A percentile compares a stretch with the other conserved stretches of the same genome.
These are phyloP conservation scores for Castanea crenata DNA, from an alignment of 306 rosid species.

Conservation along the genomic window DNA sequence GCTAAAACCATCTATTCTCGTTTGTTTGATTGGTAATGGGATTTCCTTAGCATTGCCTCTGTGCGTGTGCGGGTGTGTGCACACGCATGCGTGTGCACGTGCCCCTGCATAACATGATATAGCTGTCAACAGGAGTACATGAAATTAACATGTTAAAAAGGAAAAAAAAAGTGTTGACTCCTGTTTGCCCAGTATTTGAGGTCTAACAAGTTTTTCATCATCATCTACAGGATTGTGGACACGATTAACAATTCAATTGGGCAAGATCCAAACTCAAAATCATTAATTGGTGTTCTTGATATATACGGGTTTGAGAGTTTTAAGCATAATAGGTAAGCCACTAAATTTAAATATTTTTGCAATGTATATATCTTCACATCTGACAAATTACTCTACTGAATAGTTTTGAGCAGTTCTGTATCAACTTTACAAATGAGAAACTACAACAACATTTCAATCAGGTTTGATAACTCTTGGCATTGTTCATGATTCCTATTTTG, in stretches of 20 bases:
- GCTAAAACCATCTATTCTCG: constrained; percentile 96
- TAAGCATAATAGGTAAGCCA: constrained; percentile 82
- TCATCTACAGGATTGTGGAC: constrained; percentile 83
- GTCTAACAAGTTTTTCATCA: constrained; percentile 26
- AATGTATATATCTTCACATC: constrained; percentile 23
- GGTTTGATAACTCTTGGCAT: constrained; percentile 49
- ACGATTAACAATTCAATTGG: constrained; percentile 93
- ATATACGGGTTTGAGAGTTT: constrained; percentile 99
- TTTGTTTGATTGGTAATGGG: constrained; percentile 92
- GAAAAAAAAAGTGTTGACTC: constrained; percentile 4
- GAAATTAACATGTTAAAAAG: not conserved
- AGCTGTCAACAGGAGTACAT: not conserved
- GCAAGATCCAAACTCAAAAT: constrained; percentile 94
- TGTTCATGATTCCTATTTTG: constrained; percentile 13
- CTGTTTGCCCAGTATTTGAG: constrained; percentile 25
- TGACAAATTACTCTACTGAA: constrained; percentile 30
- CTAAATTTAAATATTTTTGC: constrained; percentile 20
- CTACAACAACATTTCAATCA: constrained; percentile 99
- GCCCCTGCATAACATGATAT: not conserved
- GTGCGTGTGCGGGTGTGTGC: not conserved
- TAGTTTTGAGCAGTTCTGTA: constrained; percentile 99
- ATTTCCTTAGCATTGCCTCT: constrained; percentile 24
- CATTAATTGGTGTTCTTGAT: constrained; percentile 97
- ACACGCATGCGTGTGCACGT: too few species aligned
- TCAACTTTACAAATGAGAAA: constrained; percentile 97